A percentile compares a stretch with the other conserved stretches of the same genome.
Evolutionary conservation across 1,284 basidiomycete genomes (phyloP).

Genomic region (Fistulinella cinereoalba): DNA sequence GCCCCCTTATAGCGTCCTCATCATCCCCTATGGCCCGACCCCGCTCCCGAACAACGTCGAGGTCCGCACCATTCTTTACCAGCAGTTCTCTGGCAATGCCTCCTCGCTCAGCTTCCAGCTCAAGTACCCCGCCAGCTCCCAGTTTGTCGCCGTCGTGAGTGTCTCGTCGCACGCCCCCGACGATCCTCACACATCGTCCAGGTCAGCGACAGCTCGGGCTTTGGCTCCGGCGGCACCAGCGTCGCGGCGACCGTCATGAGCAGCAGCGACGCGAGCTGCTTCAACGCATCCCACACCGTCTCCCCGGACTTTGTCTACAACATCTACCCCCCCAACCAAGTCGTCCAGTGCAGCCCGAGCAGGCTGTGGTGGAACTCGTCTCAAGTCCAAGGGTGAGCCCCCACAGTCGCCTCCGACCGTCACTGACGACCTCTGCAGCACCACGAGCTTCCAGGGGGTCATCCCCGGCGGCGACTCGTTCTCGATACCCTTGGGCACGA

Average conservation of each 20-base stretch:
- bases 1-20: constrained; percentile 63
- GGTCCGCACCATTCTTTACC: constrained; percentile 57
- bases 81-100: constrained; percentile 46
- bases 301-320: constrained; percentile 56
- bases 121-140: constrained; percentile 62
- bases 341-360: constrained; percentile 58
- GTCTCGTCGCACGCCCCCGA: neutral
- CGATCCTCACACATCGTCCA: constrained; percentile 25
- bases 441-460: constrained; percentile 60
- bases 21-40: constrained; percentile 63
- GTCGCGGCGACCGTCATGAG: constrained; percentile 52
- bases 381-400: constrained; percentile 52
- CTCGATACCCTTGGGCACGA: constrained; percentile 46
- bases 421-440: constrained; percentile 35
- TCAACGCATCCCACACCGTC: constrained; percentile 47
- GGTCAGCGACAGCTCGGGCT: constrained; percentile 68
- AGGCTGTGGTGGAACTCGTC: constrained; percentile 61
- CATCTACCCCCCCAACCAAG: constrained; percentile 55
- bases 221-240: constrained; percentile 74
- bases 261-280: constrained; percentile 62
- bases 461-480: constrained; percentile 80
- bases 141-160: constrained; percentile 75
- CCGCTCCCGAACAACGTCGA: constrained; percentile 61
- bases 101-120: constrained; percentile 54
- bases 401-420: neutral